Percentiles rank a stretch among this genome's conserved stretches.
Conservation (phyloP, 257 asterid genomes). For the Haberlea rhodopensis region DNA sequence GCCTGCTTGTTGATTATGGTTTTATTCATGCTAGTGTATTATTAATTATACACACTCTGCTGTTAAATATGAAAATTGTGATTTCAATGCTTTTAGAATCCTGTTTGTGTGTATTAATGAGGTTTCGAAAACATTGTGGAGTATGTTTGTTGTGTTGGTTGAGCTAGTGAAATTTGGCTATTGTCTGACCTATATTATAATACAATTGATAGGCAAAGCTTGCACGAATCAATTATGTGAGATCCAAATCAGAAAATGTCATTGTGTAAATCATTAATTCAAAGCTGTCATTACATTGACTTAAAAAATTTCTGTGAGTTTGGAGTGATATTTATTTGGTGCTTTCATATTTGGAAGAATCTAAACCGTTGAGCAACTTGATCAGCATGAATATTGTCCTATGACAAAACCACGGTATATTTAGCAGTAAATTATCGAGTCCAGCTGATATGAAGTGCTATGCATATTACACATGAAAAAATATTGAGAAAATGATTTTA, state of each 20-base stretch:
- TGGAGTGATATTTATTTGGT: not conserved
- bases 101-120: not conserved
- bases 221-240: not conserved
- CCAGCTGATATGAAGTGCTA: not conserved
- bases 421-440: not conserved
- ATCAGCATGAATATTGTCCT: not conserved
- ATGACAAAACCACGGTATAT: not conserved
- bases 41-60: not conserved
- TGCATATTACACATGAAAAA: not conserved
- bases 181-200: conserved; percentile 1
- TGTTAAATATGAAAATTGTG: no score
- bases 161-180: conserved; percentile 10
- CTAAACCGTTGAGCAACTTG: not conserved
- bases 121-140: not conserved
- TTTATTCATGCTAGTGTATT: not conserved
- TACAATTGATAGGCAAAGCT: no score
- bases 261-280: not conserved
- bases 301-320: conserved; percentile 9
- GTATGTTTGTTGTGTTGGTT: conserved; percentile 2
- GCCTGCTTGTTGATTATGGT: not conserved
- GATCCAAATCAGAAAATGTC: not conserved
- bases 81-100: not conserved
- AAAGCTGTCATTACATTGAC: conserved; percentile 2
- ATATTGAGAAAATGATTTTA: no score
- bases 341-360: not conserved